phyloP scores from a whole-genome alignment of 2,329 filamentous ascomycete genomes.

The Colletotrichum liriopes region DNA sequence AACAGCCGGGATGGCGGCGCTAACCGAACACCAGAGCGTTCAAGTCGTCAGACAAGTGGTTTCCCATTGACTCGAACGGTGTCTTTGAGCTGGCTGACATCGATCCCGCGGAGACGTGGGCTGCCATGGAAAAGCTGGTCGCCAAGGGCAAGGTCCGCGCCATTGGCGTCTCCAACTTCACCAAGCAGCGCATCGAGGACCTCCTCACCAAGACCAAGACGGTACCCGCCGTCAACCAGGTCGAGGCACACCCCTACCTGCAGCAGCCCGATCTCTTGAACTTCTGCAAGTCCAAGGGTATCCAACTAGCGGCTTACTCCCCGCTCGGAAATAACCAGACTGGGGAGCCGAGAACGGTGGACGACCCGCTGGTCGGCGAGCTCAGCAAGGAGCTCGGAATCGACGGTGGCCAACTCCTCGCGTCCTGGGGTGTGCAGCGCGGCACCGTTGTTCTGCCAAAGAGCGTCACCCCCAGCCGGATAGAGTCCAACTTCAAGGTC shows the following conservation, averaged over 20 bases:
- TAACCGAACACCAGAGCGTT: conserved; percentile 56
- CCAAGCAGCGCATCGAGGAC: conserved; percentile 57
- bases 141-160: conserved; percentile 57
- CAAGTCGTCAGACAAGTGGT: conserved; percentile 65
- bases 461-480: conserved; percentile 77
- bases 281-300: conserved; percentile 71
- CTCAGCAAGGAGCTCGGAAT: conserved; percentile 60
- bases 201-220: conserved; percentile 66
- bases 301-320: conserved; percentile 76
- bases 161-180: conserved; percentile 70
- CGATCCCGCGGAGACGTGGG: conserved; percentile 57
- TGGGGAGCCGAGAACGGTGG: conserved; percentile 62
- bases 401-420: conserved; percentile 60
- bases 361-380: conserved; percentile 63
- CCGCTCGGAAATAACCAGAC: conserved; percentile 72
- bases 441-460: conserved; percentile 80
- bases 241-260: conserved; percentile 79
- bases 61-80: conserved; percentile 69
- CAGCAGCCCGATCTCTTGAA: conserved; percentile 72
- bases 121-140: conserved; percentile 58
- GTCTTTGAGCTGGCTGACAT: conserved; percentile 74
- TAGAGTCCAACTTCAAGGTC: conserved; percentile 74
- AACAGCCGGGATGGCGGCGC: no score
- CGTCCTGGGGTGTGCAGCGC: conserved; percentile 74
- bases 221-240: conserved; percentile 76